Evolutionary conservation across 202 grass and related monocot species (phyloP), one percentile per base, ranked within the genome.

Genomic region (Schoenoplectus tabernaemontani): DNA sequence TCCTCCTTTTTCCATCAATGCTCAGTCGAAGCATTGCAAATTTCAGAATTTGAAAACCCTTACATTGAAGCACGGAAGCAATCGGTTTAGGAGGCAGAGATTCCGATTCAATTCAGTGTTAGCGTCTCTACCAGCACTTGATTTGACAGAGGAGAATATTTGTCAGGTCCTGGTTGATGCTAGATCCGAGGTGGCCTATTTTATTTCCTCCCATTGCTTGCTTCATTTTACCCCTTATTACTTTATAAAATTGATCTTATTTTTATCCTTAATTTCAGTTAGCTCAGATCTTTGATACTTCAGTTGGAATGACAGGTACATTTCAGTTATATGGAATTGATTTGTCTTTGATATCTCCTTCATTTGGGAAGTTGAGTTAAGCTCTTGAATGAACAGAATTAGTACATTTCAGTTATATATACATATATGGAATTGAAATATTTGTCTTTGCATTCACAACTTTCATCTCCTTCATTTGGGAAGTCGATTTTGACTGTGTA

Each of bases 141-240:
- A 99, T 88, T 84, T 99, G 20, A 99, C 85, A 6, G 91, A 99
- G 85, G 96, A 95, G 33, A 99, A 95, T 81, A 85, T 98, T 66
- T 82, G 83, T 71, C 81, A 80, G 69, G 89, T 85, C 64, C 57
- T 98, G 30, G 76, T 54, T 17, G 96, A 98, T 50, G 83, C 91
- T 28, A 95, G 87, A 87, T 83, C 85, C 0, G 91, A 95, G 96
- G 96, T 74, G 71, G 85, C 24, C 19, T 7, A 4, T 20, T 57
- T 5, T 22, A 1, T 42, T 7, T 2, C 41, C 38, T 70, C 5
- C 4, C 13, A 32, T 24, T 24, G 15, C 26, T 9, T 15, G n/a
- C 9, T 64, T 17, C 1, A 68, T 78, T 37, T 72, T 59, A 57
- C 26, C 2, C 57, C 3, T 77, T 23, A 8, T 39, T 12, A 62